These are phyloP conservation scores for Solanum lycopersicoides DNA, from an alignment of 257 asterid genomes.

Conservation along the genomic window DNA sequence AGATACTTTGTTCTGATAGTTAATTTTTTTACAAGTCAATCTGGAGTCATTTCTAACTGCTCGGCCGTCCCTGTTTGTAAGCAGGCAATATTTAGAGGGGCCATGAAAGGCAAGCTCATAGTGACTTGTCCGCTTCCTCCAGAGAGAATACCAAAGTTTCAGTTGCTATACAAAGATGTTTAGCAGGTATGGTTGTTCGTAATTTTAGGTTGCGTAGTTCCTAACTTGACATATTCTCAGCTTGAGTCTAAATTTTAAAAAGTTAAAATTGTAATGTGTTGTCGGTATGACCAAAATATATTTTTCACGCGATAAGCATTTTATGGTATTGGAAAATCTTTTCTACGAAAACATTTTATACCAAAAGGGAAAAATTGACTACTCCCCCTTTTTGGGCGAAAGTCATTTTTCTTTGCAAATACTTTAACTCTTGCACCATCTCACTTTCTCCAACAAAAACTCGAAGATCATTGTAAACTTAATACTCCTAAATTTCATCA, in stretches of 20 bases:
- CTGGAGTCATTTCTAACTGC: not conserved
- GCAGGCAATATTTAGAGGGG: conserved; percentile 91
- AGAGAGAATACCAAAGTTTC: conserved; percentile 73
- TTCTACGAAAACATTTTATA: not conserved
- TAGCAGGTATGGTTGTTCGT: conserved; percentile 19
- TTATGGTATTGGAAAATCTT: not conserved
- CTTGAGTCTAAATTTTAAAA: not conserved
- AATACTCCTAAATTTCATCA: not conserved
- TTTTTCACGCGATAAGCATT: not conserved
- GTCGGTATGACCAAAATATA: not conserved
- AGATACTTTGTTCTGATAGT: not conserved
- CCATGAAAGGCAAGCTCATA: conserved; percentile 92
- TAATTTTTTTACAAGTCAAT: not conserved
- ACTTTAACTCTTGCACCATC: not conserved
- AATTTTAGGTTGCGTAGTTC: not conserved
- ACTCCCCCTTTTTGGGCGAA: not conserved
- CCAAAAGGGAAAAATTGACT: not conserved
- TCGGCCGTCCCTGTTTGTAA: not conserved
- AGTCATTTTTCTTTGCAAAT: not conserved
- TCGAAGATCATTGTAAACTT: not conserved
- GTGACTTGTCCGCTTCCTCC: conserved; percentile 84
- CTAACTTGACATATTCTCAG: not conserved
- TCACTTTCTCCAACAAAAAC: not conserved
- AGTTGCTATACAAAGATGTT: conserved; percentile 73
- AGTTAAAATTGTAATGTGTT: not conserved